phyloP scores from a whole-genome alignment of 73 alveolate genomes.

The Tetrahymena thermophila region DNA sequence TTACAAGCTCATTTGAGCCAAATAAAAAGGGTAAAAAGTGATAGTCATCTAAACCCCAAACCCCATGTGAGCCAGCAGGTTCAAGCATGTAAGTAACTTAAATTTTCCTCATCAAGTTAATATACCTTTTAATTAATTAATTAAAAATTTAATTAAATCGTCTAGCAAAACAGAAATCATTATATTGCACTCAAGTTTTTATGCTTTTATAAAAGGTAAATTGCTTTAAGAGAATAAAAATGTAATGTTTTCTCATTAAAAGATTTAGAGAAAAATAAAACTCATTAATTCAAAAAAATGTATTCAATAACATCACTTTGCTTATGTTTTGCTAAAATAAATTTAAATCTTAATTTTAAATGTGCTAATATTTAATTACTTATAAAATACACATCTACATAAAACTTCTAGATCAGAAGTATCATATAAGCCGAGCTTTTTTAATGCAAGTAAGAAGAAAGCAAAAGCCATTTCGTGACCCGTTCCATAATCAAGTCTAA shows the following conservation, averaged over 20 bases:
- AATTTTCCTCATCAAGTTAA: constrained; percentile 87
- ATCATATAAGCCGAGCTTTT: constrained; percentile 62
- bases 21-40: constrained; percentile 91
- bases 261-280: not conserved
- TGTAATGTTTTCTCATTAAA: too few species aligned
- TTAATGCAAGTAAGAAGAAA: constrained; percentile 71
- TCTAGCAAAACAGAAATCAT: too few species aligned
- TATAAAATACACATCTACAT: constrained; percentile 24
- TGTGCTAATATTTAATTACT: not conserved
- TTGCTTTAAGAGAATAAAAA: too few species aligned
- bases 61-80: constrained; percentile 99
- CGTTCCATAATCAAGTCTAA: constrained; percentile 97
- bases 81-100: constrained; percentile 86
- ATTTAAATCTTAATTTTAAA: not conserved
- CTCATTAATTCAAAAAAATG: not conserved
- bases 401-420: constrained; percentile 55
- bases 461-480: constrained; percentile 97
- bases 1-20: constrained; percentile 91
- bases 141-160: constrained; percentile 43
- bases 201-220: too few species aligned
- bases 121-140: constrained; percentile 72
- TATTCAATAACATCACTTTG: not conserved
- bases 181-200: too few species aligned
- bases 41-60: constrained; percentile 98
- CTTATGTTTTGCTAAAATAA: not conserved